phyloP scores from a whole-genome alignment of 257 asterid genomes.

The Lycium barbarum region DNA sequence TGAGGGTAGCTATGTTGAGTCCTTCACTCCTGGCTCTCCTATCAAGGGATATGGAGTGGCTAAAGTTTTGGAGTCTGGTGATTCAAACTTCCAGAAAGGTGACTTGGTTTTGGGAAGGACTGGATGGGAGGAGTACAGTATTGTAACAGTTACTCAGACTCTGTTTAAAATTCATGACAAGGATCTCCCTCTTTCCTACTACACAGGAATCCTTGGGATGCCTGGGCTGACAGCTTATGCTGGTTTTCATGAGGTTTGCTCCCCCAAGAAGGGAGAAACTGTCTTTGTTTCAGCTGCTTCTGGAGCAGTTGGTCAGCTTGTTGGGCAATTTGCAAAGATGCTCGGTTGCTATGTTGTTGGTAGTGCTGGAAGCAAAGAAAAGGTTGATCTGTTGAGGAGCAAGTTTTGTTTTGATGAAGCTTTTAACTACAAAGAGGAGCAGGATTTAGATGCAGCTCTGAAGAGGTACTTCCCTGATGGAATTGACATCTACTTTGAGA shows the following conservation, averaged over 20 bases:
- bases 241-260: conserved; percentile 11
- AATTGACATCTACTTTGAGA: conserved; percentile 8
- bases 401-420: not conserved
- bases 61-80: not conserved
- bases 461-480: not conserved
- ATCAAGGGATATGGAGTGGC: not conserved
- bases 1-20: conserved; percentile 5
- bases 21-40: conserved; percentile 22
- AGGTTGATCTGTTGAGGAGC: conserved; percentile 1
- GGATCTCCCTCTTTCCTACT: not conserved
- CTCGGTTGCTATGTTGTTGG: not conserved
- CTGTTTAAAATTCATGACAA: not conserved
- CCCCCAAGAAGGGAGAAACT: not conserved
- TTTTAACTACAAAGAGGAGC: conserved; percentile 23
- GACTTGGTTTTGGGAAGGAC: no score
- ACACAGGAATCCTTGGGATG: not conserved
- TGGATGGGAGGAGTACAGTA: not conserved
- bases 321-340: no score
- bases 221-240: not conserved
- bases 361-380: conserved; percentile 23
- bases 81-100: not conserved
- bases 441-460: not conserved
- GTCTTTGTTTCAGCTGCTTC: not conserved
- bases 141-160: conserved; percentile 11
- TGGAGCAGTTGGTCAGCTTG: no score